Base-by-base conservation (phyloP, 495 filamentous ascomycete species). In the Xylaria venustula region DNA sequence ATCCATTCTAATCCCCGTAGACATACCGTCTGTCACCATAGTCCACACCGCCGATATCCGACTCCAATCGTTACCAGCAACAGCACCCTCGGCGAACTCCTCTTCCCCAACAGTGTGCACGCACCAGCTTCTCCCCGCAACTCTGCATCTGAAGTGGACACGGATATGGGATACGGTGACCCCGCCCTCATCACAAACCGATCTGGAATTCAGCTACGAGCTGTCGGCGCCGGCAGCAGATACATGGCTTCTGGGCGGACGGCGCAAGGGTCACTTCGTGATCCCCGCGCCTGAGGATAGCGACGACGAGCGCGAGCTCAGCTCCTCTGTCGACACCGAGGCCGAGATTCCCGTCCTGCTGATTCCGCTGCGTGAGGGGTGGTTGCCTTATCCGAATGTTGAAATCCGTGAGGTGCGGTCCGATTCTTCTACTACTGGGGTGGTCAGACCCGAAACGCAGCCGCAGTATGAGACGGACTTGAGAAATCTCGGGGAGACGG, bases 161-260 rank as follows among this genome's bases (percentile, higher is more conserved):
- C 83, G 90, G 25, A 78, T 81, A 19, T 97, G 94, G 92, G 88
- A 89, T 67, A 83, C 76, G 6, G 59, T 57, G n/a, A 68, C 67
- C 2, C 69, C 75, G 34, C 69, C 73, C 11, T 61, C 76, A 49
- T 69, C 74, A 9, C 74, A 73, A 8, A 73, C 80, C 19, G 77
- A 86, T 34, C 74, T 94, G 1, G 87, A 91, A 66, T 97, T 97
- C 71, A 83, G 86, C 60, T 96, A 91, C 72, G 92, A 96, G 66
- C 71, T 98, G 11, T 85, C 89, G 40, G 87, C 90, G 11, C 84
- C 87, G 32, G 72, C 84, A 34, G 72, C 84, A 0, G 92, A 95
- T 12, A 78, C 79, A 1, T 98, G 93, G 93, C 81, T 96, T 1
- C 75, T 98, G 4, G 92, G 91, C 28, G 94, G 95, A 0, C 82